Conservation (phyloP, 1,284 basidiomycete genomes). For the Pseudozyma sp. region DNA sequence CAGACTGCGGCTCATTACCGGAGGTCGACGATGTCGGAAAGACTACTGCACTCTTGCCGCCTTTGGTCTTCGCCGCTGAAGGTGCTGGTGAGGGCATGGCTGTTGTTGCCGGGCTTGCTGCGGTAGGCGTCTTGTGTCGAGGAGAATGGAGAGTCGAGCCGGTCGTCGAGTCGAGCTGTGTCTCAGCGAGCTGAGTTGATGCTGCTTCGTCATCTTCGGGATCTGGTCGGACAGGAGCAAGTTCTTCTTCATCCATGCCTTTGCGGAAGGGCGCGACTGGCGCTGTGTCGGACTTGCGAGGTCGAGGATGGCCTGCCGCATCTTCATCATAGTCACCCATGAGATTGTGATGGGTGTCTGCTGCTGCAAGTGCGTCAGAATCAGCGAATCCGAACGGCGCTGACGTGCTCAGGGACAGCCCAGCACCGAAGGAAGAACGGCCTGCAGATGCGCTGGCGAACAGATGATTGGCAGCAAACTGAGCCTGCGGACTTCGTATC, state of each 20-base stretch:
- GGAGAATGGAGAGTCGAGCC: slow-evolving; percentile 5
- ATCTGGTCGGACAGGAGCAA: slow-evolving; percentile 26
- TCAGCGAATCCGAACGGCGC: slow-evolving; percentile 19
- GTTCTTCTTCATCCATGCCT: slow-evolving; percentile 56
- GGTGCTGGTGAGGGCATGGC: slow-evolving; percentile 9
- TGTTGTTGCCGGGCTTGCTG: neutral
- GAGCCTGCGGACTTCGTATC: slow-evolving; percentile 54
- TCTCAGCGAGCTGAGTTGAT: slow-evolving; percentile 11
- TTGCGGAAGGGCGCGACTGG: slow-evolving; percentile 59
- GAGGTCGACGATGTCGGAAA: slow-evolving; percentile 27
- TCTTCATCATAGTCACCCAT: neutral
- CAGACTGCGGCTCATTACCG: slow-evolving; percentile 21
- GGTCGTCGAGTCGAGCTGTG: slow-evolving; percentile 5
- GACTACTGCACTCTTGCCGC: slow-evolving; percentile 7
- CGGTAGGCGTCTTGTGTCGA: slow-evolving; percentile 3
- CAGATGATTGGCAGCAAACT: slow-evolving; percentile 64
- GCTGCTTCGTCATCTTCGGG: slow-evolving; percentile 37
- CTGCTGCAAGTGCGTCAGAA: slow-evolving; percentile 11
- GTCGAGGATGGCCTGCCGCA: slow-evolving; percentile 6
- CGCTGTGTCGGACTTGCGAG: slow-evolving; percentile 24
- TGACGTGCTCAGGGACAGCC: slow-evolving; percentile 21
- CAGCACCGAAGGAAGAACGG: slow-evolving; percentile 25
- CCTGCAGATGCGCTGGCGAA: slow-evolving; percentile 50
- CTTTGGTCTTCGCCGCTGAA: slow-evolving; percentile 11
- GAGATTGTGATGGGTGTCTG: slow-evolving; percentile 1